Conservation (phyloP, 116 monocot genomes). For the Papilionanthe hybrid region DNA sequence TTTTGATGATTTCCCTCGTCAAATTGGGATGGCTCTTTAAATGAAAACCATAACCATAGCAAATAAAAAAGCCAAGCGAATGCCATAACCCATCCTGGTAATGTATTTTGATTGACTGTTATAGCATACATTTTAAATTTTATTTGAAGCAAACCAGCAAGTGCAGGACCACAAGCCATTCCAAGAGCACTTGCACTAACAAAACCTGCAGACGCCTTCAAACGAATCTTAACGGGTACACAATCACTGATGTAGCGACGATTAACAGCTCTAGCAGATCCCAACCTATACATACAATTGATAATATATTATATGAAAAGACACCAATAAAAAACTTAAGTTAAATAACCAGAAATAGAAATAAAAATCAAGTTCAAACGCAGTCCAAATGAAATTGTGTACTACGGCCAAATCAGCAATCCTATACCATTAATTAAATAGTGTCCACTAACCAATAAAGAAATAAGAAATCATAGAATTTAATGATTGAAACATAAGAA, state of each 20-base stretch:
- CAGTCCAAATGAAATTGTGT: not conserved
- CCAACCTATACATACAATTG: conserved; percentile 42
- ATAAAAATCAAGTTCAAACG: not conserved
- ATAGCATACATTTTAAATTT: conserved; percentile 57
- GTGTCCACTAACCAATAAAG: not conserved
- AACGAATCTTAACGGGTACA: conserved; percentile 74
- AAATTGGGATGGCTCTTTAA: conserved; percentile 58
- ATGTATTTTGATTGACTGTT: conserved; percentile 64
- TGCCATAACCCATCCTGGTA: conserved; percentile 91
- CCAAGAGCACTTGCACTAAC: conserved; percentile 94
- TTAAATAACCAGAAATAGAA: not conserved
- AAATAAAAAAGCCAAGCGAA: conserved; percentile 71
- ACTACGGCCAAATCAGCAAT: not conserved
- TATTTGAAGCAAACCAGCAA: conserved; percentile 76
- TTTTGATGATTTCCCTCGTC: conserved; percentile 23
- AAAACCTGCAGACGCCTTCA: conserved; percentile 92
- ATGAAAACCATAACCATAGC: conserved; percentile 61
- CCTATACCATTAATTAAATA: not conserved
- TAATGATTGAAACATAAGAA: not conserved
- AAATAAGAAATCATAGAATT: not conserved
- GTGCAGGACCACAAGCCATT: conserved; percentile 92
- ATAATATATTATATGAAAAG: not conserved
- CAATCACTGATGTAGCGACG: conserved; percentile 88
- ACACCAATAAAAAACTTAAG: not conserved
- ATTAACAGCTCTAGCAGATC: conserved; percentile 92